Conservation (phyloP, 2,329 filamentous ascomycete species). For the Paraphoma chrysanthemicola region DNA sequence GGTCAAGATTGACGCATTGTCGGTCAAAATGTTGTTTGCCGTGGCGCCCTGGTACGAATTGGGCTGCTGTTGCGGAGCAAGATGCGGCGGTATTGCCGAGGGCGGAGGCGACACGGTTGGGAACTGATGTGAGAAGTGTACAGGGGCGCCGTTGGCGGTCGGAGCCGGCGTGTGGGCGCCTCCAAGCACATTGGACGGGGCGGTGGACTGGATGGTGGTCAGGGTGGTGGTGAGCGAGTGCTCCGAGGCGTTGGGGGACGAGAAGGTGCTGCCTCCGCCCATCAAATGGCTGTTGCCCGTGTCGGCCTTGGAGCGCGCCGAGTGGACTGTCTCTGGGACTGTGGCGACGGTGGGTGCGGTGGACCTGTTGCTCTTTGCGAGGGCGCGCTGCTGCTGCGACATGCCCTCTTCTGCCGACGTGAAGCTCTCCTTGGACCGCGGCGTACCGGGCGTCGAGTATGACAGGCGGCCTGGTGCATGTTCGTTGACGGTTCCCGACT, state of each 20-base stretch:
- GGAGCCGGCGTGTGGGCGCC: constrained; percentile 44
- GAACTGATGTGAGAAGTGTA: constrained; percentile 67
- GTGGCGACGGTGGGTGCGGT: constrained; percentile 83
- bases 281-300: constrained; percentile 69
- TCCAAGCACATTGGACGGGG: constrained; percentile 60
- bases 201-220: constrained; percentile 82
- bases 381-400: constrained; percentile 58
- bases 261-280: constrained; percentile 79
- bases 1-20: constrained; percentile 86
- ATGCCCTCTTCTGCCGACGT: constrained; percentile 65
- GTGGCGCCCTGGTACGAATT: constrained; percentile 79
- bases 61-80: constrained; percentile 66
- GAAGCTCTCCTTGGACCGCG: constrained; percentile 55
- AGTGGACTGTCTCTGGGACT: constrained; percentile 77
- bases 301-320: constrained; percentile 80
- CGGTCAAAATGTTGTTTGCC: constrained; percentile 80
- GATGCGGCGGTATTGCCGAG: constrained; percentile 75
- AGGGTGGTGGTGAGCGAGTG: constrained; percentile 83
- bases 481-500: constrained; percentile 70
- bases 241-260: constrained; percentile 80
- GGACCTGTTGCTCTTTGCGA: constrained; percentile 72
- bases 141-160: constrained; percentile 46
- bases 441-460: constrained; percentile 56
- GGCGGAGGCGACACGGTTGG: constrained; percentile 60
- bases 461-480: constrained; percentile 53